Percentiles rank a stretch among this genome's conserved stretches.
These are phyloP conservation scores for Yarrowia sp. DNA, from an alignment of 805 yeast species.

Conservation along the genomic window DNA sequence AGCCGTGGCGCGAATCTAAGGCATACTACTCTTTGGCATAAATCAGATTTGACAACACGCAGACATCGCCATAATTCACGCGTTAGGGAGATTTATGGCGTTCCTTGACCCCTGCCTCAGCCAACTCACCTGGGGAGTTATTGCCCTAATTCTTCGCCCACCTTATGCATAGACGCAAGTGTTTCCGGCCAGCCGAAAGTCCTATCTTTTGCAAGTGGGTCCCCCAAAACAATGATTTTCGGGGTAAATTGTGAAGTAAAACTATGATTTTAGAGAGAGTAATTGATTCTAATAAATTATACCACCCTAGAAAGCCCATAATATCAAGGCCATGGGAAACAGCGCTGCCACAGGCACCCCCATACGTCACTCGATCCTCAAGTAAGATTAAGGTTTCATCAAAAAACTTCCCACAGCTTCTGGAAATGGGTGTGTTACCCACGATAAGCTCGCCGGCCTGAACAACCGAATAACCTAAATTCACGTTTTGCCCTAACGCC, in stretches of 20 bases:
- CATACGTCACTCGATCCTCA: not conserved
- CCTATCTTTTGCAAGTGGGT: slow-evolving; percentile 4
- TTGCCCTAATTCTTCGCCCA: not conserved
- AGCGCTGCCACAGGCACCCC: not conserved
- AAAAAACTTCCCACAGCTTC: not conserved
- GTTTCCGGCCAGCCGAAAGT: slow-evolving; percentile 13
- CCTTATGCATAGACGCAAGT: slow-evolving; percentile 3
- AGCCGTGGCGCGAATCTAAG: too few relatives aligned
- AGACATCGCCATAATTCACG: too few relatives aligned
- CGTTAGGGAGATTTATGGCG: too few relatives aligned
- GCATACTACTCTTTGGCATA: not conserved
- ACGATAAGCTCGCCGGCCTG: not conserved
- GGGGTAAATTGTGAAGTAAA: too few relatives aligned
- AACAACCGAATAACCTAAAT: slow-evolving; percentile 2
- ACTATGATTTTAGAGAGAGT: too few relatives aligned
- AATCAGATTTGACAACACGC: too few relatives aligned
- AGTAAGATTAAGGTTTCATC: not conserved
- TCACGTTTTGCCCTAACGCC: not conserved
- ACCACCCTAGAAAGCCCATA: too few relatives aligned
- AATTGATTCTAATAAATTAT: too few relatives aligned
- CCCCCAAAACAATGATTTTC: too few relatives aligned
- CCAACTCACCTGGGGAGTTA: not conserved
- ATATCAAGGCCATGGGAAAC: too few relatives aligned
- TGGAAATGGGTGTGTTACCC: not conserved
- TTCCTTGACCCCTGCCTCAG: not conserved